These are phyloP conservation scores for Pseudonitzschia pungens DNA, from an alignment of 108 stramenopile genomes.

Conservation along the genomic window DNA sequence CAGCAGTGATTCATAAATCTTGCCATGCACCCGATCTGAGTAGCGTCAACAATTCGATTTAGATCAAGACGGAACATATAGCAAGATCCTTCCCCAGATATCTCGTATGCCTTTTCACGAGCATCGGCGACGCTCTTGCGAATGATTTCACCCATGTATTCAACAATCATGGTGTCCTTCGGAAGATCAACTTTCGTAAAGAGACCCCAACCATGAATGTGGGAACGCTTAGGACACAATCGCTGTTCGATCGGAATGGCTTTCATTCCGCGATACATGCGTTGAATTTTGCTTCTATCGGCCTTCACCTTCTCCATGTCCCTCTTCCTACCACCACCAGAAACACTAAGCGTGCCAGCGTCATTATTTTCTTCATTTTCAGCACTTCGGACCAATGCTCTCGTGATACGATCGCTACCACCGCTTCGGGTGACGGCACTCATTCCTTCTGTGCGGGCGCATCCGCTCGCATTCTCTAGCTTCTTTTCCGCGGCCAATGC, in stretches of 20 bases:
- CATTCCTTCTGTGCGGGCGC: conserved; percentile 70
- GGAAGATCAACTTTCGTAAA: conserved; percentile 75
- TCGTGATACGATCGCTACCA: conserved; percentile 65
- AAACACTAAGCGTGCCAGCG: not conserved
- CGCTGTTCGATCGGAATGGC: conserved; percentile 60
- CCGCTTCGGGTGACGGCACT: conserved; percentile 49
- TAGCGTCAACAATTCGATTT: conserved; percentile 88
- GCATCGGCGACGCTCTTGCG: conserved; percentile 74
- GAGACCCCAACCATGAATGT: conserved; percentile 93
- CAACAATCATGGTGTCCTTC: conserved; percentile 70
- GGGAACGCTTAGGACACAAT: conserved; percentile 60
- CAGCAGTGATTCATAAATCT: conserved; percentile 94
- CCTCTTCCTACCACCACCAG: conserved; percentile 18
- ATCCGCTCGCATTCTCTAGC: conserved; percentile 62
- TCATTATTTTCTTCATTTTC: conserved; percentile 40
- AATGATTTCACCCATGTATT: conserved; percentile 78
- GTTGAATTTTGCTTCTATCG: conserved; percentile 43
- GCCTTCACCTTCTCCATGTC: conserved; percentile 40
- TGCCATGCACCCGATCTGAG: conserved; percentile 86
- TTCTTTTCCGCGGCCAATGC: conserved; percentile 60
- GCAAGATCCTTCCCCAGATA: conserved; percentile 82
- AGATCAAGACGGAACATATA: conserved; percentile 91
- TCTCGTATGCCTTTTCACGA: conserved; percentile 81
- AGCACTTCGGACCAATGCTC: conserved; percentile 62
- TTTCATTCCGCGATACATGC: conserved; percentile 62